Evolutionary conservation across 805 yeast genomes (phyloP), one percentile per base, ranked within the genome.

Genomic region (Hermanozyma aechmeae): DNA sequence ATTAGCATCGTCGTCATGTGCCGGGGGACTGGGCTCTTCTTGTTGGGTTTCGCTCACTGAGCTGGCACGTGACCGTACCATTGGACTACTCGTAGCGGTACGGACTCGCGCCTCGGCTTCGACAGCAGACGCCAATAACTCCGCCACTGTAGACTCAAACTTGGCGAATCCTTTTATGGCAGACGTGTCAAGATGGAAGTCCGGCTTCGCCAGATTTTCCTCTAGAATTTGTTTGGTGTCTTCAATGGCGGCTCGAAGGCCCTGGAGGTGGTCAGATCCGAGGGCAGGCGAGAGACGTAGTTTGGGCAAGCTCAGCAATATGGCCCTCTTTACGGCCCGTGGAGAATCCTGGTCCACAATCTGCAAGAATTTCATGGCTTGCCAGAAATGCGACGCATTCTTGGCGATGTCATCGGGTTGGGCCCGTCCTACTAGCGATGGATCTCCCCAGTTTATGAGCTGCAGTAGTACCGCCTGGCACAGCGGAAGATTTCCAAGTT

Each of bases 391-490:
- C 5, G 72, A 55, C 8, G 65, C 50, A 23, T 72, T 69, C n/a
- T 43, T 43, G 4, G 45, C 46, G 3, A 63, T 51, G 2, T 57
- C 67, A 3, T 57, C 70, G n/a, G n/a, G n/a, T 5, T 61, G 60
- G 1, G 61, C 41, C 24, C 58, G 53, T 34, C 71, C 68, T 3
- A 75, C 84, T 6, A 78, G 55, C 25, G 59, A 56, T 5, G 95
- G 94, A 48, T 85, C 89, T 13, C 94, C 79, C 95, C 96, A 84
- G 44, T 76, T 73, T 15, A 80, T 60, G 26, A 89, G 53, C 43
- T 83, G 94, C 38, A 77, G 85, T 18, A 79, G 55, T 3, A 81
- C 70, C 7, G 61, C 59, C 9, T 65, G 56, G 0, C 84, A 79
- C 4, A 58, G 43, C 9, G 51, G 40, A 23, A 56, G 25, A 15